A percentile compares a stretch with the other conserved stretches of the same genome.
Evolutionary conservation across 257 asterid genomes (phyloP).

Genomic region (Lavandula angustifolia): DNA sequence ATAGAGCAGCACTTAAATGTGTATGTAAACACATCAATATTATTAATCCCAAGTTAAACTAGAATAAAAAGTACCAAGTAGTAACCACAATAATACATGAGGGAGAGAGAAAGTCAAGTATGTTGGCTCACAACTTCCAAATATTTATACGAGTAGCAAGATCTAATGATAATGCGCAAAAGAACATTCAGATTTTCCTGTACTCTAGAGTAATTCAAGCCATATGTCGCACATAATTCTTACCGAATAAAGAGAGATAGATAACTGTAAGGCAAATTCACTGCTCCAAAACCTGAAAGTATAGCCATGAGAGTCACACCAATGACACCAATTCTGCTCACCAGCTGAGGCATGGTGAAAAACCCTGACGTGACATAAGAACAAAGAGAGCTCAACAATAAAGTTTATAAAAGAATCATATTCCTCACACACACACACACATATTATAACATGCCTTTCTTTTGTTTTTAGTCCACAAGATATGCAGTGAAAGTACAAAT

Average conservation of each 20-base stretch:
- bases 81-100: background rate
- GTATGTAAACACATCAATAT: background rate
- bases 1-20: background rate
- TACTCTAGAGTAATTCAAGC: slow-evolving; percentile 29
- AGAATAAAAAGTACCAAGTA: slow-evolving; percentile 15
- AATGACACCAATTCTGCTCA: slow-evolving; percentile 97
- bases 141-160: background rate
- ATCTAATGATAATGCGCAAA: slow-evolving; percentile 13
- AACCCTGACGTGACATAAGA: slow-evolving; percentile 58
- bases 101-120: background rate
- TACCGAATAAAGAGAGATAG: slow-evolving; percentile 95
- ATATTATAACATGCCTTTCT: background rate
- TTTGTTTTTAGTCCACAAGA: background rate
- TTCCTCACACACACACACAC: background rate
- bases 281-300: slow-evolving; percentile 98
- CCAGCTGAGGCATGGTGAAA: slow-evolving; percentile 93
- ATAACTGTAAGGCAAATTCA: slow-evolving; percentile 94
- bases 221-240: slow-evolving; percentile 29
- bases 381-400: slow-evolving; percentile 12
- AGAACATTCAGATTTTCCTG: slow-evolving; percentile 14
- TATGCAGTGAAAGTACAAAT: background rate
- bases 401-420: background rate
- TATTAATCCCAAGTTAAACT: background rate
- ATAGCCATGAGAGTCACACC: slow-evolving; percentile 98
- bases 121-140: background rate